phyloP scores from a whole-genome alignment of 2,329 filamentous ascomycete genomes.

The Chaetomiaceae sp. region DNA sequence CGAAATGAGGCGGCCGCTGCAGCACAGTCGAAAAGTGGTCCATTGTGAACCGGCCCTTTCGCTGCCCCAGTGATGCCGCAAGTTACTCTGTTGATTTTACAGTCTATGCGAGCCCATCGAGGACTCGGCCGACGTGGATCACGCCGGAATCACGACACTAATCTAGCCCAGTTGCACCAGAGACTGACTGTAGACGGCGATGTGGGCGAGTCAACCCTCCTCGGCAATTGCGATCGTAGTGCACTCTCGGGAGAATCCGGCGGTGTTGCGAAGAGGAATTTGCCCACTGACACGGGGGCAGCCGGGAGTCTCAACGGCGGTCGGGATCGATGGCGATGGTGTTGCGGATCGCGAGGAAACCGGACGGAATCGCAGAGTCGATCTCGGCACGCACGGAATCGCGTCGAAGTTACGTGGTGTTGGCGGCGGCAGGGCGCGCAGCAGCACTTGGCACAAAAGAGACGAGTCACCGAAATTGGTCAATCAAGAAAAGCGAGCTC shows the following conservation, averaged over 20 bases:
- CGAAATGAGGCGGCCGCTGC: slow-evolving; percentile 40
- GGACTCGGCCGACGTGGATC: slow-evolving; percentile 15
- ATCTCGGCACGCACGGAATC: not conserved
- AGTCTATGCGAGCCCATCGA: slow-evolving; percentile 25
- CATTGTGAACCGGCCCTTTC: slow-evolving; percentile 32
- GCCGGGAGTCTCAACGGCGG: not conserved
- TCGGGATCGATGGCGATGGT: not conserved
- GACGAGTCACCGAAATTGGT: slow-evolving; percentile 17
- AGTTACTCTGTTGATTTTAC: slow-evolving; percentile 21
- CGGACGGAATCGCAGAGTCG: slow-evolving; percentile 15
- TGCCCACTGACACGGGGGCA: not conserved
- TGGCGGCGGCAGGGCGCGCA: slow-evolving; percentile 4
- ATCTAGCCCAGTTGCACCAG: slow-evolving; percentile 1
- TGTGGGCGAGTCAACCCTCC: not conserved
- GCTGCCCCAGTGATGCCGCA: slow-evolving; percentile 7
- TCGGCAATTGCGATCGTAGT: not conserved
- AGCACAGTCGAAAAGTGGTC: slow-evolving; percentile 50
- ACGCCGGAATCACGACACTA: slow-evolving; percentile 10
- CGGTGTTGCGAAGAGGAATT: not conserved
- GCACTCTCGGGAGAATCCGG: not conserved
- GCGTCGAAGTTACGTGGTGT: slow-evolving; percentile 7
- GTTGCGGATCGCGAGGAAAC: not conserved
- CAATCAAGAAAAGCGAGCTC: slow-evolving; percentile 19
- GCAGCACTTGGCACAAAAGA: slow-evolving; percentile 12
- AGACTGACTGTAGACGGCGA: not conserved